A percentile compares a stretch with the other conserved stretches of the same genome.
These are phyloP conservation scores for Hygrophoropsis aurantiaca DNA, from an alignment of 768 basidiomycete genomes.

Conservation along the genomic window DNA sequence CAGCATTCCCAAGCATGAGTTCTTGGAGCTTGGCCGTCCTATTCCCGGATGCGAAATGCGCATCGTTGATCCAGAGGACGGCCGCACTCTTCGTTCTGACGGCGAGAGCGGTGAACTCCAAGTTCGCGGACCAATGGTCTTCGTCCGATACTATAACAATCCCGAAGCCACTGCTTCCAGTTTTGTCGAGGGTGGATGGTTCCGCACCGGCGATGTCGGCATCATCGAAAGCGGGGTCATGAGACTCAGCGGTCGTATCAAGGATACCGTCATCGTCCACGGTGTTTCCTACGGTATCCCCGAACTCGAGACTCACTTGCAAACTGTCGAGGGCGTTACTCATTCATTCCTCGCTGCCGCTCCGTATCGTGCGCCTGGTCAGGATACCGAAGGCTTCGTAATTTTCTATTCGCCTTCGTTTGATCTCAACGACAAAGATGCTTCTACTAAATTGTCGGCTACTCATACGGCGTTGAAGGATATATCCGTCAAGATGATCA, in stretches of 20 bases:
- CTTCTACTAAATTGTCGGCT: constrained; percentile 18
- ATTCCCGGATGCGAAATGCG: constrained; percentile 34
- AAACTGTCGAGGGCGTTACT: constrained; percentile 33
- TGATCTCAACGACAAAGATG: too few relatives aligned
- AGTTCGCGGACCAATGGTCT: constrained; percentile 40
- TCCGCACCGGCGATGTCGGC: constrained; percentile 59
- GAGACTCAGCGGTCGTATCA: too few relatives aligned
- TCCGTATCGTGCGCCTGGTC: too few relatives aligned
- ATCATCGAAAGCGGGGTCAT: constrained; percentile 33
- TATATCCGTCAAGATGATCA: constrained; percentile 29
- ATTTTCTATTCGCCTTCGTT: too few relatives aligned
- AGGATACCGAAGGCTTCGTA: too few relatives aligned
- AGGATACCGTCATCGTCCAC: constrained; percentile 40
- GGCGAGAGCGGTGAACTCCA: constrained; percentile 39
- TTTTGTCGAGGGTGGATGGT: constrained; percentile 53
- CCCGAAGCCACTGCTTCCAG: constrained; percentile 44
- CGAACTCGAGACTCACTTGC: constrained; percentile 35
- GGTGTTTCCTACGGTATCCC: constrained; percentile 37
- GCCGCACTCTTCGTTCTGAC: constrained; percentile 21
- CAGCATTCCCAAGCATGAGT: constrained; percentile 24
- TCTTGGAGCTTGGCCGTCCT: constrained; percentile 34
- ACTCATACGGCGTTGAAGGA: constrained; percentile 31
- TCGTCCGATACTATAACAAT: constrained; percentile 49
- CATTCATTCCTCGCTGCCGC: too few relatives aligned
- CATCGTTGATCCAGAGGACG: constrained; percentile 28